phyloP scores from a whole-genome alignment of 75 land plant species.

The Picea sitchensis region DNA sequence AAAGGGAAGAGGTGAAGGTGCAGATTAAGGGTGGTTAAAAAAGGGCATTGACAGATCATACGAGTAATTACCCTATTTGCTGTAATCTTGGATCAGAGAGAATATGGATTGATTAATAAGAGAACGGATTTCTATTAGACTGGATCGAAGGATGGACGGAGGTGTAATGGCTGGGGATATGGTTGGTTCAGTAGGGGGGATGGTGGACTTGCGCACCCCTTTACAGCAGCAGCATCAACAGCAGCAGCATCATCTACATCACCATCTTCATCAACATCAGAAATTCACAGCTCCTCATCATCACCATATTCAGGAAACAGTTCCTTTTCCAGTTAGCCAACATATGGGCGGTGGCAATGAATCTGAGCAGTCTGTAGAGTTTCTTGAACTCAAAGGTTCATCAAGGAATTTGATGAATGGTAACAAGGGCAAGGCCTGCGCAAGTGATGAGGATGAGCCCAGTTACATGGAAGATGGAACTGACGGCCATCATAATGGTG shows the following conservation, averaged over 20 bases:
- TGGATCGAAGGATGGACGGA: background rate
- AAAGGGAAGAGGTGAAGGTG: no score
- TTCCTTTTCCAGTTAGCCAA: background rate
- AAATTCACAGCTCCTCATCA: background rate
- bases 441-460: slow-evolving; percentile 24
- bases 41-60: no score
- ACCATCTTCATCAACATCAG: background rate
- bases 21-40: no score
- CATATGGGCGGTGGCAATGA: background rate
- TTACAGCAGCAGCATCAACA: slow-evolving; percentile 4
- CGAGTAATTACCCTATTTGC: no score
- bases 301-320: background rate
- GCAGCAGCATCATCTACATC: background rate
- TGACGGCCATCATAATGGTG: slow-evolving; percentile 17
- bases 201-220: background rate
- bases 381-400: background rate
- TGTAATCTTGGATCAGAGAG: no score
- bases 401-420: background rate
- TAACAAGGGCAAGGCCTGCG: background rate
- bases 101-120: no score
- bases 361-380: background rate
- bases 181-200: background rate
- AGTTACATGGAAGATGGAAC: slow-evolving; percentile 24
- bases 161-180: background rate
- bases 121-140: no score